Base-by-base conservation (phyloP, 2,329 filamentous ascomycete species). In the Paramyrothecium roridum region DNA sequence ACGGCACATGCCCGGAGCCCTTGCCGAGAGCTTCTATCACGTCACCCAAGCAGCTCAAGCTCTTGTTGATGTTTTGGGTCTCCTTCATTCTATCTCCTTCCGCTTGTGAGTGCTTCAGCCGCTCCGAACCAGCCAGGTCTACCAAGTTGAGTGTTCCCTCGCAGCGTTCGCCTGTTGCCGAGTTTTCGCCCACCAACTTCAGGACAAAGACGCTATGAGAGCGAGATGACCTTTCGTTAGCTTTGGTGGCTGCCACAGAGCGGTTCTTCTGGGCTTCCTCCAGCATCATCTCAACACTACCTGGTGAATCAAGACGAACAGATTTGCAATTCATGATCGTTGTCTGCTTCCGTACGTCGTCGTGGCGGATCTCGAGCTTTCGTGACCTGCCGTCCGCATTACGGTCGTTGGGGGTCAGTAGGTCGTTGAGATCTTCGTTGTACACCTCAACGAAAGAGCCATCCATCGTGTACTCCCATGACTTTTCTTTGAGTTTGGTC, bases 11-110 rank as follows among this genome's bases (percentile, higher is more conserved):
- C 7, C 82, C 83, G 54, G 88, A 90, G 33, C 91, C 90, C 59
- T 88, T 85, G 16, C 93, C 93, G n/a, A 99, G 81, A 0, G 92
- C 92, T 50, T 91, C 90, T 67, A 99, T 96, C 26, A 99, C 95
- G 71, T 98, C 93, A 7, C 95, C 92, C 3, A 99, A 78, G 64
- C 92, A 96, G 65, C 90, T 92, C 63, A 99, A 77, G 64, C 89
- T 95, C 76, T 91, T 93, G 78, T 99, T 99, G 81, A 99, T 99
- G 70, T 90, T 96, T 66, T 97, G 93, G 1, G 95, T 97, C 76
- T 99, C 95, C 73, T 89, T 91, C 76, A 96, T 85, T 49, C 92
- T 83, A 49, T 93, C 91, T 2, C 93, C 93, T 56, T 93, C 90
- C 3, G 88, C 91, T 59, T 90, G 87, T 50, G 90, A 93, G 69